phyloP scores from a whole-genome alignment of 495 filamentous ascomycete genomes.

The Penicillium robsamsonii region DNA sequence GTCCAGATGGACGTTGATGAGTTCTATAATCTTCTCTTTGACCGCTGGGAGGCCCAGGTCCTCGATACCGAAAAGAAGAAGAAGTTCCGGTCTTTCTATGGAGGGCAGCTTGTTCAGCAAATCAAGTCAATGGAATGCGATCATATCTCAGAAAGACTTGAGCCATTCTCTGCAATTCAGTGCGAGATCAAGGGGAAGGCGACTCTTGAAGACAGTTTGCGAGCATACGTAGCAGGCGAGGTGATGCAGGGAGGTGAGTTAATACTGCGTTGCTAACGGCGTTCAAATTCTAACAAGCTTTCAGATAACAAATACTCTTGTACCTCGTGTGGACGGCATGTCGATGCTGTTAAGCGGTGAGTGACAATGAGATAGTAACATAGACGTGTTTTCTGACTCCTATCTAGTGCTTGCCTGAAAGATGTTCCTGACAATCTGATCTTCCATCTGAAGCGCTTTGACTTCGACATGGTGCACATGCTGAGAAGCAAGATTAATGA shows the following conservation, averaged over 20 bases:
- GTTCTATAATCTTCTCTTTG: conserved; percentile 92
- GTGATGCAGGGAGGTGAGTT: conserved; percentile 85
- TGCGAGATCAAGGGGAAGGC: conserved; percentile 95
- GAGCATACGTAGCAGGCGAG: conserved; percentile 93
- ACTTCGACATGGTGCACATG: conserved; percentile 84
- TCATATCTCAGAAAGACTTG: conserved; percentile 86
- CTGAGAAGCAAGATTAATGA: conserved; percentile 94
- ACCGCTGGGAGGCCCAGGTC: conserved; percentile 86
- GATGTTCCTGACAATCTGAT: conserved; percentile 93
- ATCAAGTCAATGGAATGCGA: conserved; percentile 91
- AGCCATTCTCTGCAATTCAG: conserved; percentile 93
- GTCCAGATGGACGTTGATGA: conserved; percentile 98
- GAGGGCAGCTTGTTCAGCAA: conserved; percentile 89
- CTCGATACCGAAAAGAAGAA: conserved; percentile 63
- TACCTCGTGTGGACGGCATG: conserved; percentile 82
- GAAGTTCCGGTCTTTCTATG: conserved; percentile 79
- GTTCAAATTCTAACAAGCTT: conserved; percentile 20
- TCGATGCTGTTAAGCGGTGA: conserved; percentile 89
- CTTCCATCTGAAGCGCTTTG: conserved; percentile 94
- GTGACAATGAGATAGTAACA: conserved; percentile 7
- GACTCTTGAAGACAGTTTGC: conserved; percentile 78
- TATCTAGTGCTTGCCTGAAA: conserved; percentile 74
- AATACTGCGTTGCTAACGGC: not conserved
- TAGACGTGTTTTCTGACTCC: not conserved
- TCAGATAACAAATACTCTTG: conserved; percentile 97